Evolutionary conservation across 192 early-diverging fungal species (phyloP), one percentile per base, ranked within the genome.

Genomic region (Obelidium mucronatum): DNA sequence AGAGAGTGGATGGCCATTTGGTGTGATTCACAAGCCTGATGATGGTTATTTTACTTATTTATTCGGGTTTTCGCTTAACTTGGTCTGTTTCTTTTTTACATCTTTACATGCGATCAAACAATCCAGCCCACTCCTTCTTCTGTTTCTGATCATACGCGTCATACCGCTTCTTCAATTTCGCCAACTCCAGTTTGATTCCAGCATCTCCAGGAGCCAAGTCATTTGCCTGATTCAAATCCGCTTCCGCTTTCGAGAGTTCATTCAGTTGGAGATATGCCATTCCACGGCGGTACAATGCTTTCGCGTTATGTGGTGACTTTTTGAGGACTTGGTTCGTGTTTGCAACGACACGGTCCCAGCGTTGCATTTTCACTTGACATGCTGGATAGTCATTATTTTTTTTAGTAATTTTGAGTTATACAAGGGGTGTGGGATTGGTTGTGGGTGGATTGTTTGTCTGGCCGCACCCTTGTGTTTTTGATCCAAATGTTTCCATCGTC

Each of bases 281-380:
- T 1, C 82, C 85, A 39, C 85, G 78, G 6, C 85, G 85, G 68
- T 78, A 86, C 35, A 78, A 51, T 3, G 84, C 84, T 66, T 85
- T 85, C n/a, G 79, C 77, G 69, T 82, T 85, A 6, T 67, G 36
- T 2, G 81, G 79, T 33, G 77, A 65, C n/a, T 54, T 28, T 28
- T 64, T 67, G 62, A 85, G 74, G 42, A 82, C 79, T 58, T 85
- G 82, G 35, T 83, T 69, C 53, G 78, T 67, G 40, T 31, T 40
- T 4, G 31, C 63, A 52, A 85, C 67, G 26, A 69, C 76, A 34
- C 80, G 80, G 2, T 67, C 58, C 40, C 54, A 82, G 53, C 78
- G 77, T 33, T 34, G 36, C 36, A 76, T 56, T 54, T 79, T 80
- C 13, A 82, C 33, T 51, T 80, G 80, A 70, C 84, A 85, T 30